Conservation (phyloP, 1,284 basidiomycete genomes). For the Cystobasidium slooffiae region DNA sequence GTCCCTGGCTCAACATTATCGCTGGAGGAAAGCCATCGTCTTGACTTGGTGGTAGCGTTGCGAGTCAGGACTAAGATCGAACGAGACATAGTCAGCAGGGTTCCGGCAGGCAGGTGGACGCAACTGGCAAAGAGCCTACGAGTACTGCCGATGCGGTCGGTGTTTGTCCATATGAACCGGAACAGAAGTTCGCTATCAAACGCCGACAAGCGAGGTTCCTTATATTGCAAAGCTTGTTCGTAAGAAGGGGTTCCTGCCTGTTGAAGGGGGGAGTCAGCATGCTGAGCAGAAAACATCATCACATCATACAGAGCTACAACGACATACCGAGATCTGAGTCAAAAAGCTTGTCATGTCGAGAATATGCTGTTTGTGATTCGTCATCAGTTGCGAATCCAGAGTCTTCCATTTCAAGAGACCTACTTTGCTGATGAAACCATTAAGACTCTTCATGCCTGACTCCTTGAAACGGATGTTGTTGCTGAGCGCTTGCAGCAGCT, state of each 20-base stretch:
- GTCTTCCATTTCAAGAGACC: not conserved
- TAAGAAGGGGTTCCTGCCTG: not conserved
- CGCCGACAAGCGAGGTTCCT: not conserved
- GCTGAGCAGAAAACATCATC: not conserved
- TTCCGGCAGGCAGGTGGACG: not conserved
- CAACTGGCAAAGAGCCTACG: not conserved
- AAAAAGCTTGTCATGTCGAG: slow-evolving; percentile 79
- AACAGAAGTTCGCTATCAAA: slow-evolving; percentile 11
- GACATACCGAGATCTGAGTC: slow-evolving; percentile 71
- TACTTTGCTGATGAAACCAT: slow-evolving; percentile 66
- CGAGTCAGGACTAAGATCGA: not conserved
- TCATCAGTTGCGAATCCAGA: slow-evolving; percentile 7
- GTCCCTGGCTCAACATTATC: too few species aligned
- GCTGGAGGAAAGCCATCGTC: not conserved
- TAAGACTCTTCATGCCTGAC: slow-evolving; percentile 77
- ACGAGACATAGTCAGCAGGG: not conserved
- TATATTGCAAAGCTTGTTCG: not conserved
- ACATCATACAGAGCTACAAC: slow-evolving; percentile 51
- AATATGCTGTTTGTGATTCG: slow-evolving; percentile 64
- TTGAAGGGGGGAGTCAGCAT: too few species aligned
- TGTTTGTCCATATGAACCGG: slow-evolving; percentile 28
- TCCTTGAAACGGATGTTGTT: slow-evolving; percentile 89
- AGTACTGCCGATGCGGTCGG: slow-evolving; percentile 29
- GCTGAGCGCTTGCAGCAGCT: slow-evolving; percentile 75
- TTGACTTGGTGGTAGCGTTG: not conserved